Evolutionary conservation across 371 early-diverging fungal species (phyloP).

Genomic region (Smittium culicis): DNA sequence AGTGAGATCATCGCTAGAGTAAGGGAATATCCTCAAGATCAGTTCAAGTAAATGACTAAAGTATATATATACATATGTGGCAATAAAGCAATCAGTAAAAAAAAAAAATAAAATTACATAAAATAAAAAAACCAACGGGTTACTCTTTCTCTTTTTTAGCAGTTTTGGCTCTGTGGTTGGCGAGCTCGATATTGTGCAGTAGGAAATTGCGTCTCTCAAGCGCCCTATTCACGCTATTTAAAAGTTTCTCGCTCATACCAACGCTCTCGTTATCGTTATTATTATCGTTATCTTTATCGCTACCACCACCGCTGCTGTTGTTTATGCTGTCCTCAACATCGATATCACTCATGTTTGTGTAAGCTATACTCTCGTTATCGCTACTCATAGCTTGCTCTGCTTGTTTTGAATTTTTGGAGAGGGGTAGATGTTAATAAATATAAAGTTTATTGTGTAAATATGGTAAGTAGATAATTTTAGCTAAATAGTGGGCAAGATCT

Average conservation of each 20-base stretch:
- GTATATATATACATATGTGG: not conserved
- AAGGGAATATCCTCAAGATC: slow-evolving; percentile 22
- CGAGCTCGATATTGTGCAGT: slow-evolving; percentile 15
- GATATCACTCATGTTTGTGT: too few species aligned
- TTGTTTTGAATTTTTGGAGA: too few species aligned
- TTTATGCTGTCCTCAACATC: too few species aligned
- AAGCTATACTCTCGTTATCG: not conserved
- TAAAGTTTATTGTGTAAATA: too few species aligned
- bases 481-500: too few species aligned
- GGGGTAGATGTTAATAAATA: too few species aligned
- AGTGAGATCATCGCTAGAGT: slow-evolving; percentile 18
- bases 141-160: slow-evolving; percentile 24
- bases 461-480: too few species aligned
- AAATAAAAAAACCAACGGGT: slow-evolving; percentile 1
- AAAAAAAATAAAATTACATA: not conserved
- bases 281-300: too few species aligned
- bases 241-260: not conserved
- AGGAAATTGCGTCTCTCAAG: slow-evolving; percentile 6
- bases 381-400: not conserved
- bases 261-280: too few species aligned
- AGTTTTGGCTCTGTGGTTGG: slow-evolving; percentile 14
- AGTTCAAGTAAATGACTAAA: slow-evolving; percentile 27
- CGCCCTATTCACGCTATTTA: not conserved
- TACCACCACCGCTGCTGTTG: not conserved
- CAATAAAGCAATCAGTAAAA: not conserved